A percentile compares a stretch with the other conserved stretches of the same genome.
Evolutionary conservation across 2,329 filamentous ascomycete genomes (phyloP).

Genomic region (Penicillium sp.): DNA sequence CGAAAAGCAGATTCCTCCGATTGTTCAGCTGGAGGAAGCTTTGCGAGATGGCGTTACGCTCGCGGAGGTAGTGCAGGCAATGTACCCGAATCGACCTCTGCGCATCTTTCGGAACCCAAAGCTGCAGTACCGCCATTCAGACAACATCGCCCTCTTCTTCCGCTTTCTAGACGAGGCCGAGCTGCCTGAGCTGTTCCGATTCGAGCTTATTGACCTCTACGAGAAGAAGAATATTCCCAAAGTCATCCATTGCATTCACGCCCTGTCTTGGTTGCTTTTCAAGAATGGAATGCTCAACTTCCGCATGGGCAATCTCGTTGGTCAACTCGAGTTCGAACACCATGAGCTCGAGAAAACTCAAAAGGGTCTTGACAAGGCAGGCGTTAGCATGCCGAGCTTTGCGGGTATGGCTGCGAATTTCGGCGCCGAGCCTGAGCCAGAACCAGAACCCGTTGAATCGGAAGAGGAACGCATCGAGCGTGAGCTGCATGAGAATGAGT

Average conservation of each 20-base stretch:
- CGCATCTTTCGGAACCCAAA: conserved; percentile 82
- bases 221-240: conserved; percentile 99
- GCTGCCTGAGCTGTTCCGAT: conserved; percentile 89
- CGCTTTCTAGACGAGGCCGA: conserved; percentile 86
- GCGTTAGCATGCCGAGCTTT: conserved; percentile 94
- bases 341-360: conserved; percentile 96
- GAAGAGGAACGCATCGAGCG: conserved; percentile 84
- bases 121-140: conserved; percentile 90
- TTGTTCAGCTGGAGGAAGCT: conserved; percentile 89
- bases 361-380: conserved; percentile 92
- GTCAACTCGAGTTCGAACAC: conserved; percentile 93
- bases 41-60: conserved; percentile 88
- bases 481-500: conserved; percentile 72
- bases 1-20: conserved; percentile 77
- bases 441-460: conserved; percentile 68
- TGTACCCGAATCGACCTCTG: conserved; percentile 69
- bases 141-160: conserved; percentile 97
- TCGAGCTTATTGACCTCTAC: conserved; percentile 94
- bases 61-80: conserved; percentile 85
- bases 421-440: conserved; percentile 73
- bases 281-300: conserved; percentile 93
- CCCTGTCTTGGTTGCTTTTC: conserved; percentile 93
- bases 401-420: conserved; percentile 96
- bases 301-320: conserved; percentile 91
- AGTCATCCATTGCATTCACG: conserved; percentile 98